These are phyloP conservation scores for Myriosclerotinia curreyana DNA, from an alignment of 2,329 filamentous ascomycete species.

Conservation along the genomic window DNA sequence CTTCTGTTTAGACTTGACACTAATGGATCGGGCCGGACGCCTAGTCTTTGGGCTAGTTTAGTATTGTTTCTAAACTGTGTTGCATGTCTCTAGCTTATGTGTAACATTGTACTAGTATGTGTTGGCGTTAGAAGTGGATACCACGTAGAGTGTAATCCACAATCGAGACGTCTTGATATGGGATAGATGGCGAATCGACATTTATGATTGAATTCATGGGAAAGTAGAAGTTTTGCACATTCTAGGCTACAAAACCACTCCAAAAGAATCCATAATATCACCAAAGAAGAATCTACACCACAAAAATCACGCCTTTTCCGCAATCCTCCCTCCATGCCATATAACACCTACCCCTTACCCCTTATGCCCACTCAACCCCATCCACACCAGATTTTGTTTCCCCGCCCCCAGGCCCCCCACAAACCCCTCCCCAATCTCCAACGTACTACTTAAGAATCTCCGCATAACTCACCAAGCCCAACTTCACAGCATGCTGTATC, in stretches of 20 bases:
- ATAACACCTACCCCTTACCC: slow-evolving; percentile 15
- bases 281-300: too few species aligned
- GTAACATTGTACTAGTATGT: too few species aligned
- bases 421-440: slow-evolving; percentile 24
- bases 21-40: too few species aligned
- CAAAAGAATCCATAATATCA: too few species aligned
- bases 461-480: slow-evolving; percentile 25
- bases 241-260: too few species aligned
- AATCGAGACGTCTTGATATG: background rate
- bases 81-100: background rate
- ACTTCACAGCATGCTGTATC: slow-evolving; percentile 25
- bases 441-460: slow-evolving; percentile 23
- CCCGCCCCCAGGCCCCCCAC: slow-evolving; percentile 20
- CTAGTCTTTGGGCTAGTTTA: too few species aligned
- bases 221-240: too few species aligned
- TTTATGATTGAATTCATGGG: too few species aligned
- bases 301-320: background rate
- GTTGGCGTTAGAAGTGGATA: background rate
- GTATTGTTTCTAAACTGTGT: too few species aligned
- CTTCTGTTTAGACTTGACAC: background rate
- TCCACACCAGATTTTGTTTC: slow-evolving; percentile 14
- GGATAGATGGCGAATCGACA: too few species aligned
- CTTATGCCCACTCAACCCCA: slow-evolving; percentile 24
- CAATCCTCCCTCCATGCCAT: background rate
- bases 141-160: background rate